A percentile compares a stretch with the other conserved stretches of the same genome.
Evolutionary conservation across 495 filamentous ascomycete genomes (phyloP).

Genomic region (Coniosporium apollinis): DNA sequence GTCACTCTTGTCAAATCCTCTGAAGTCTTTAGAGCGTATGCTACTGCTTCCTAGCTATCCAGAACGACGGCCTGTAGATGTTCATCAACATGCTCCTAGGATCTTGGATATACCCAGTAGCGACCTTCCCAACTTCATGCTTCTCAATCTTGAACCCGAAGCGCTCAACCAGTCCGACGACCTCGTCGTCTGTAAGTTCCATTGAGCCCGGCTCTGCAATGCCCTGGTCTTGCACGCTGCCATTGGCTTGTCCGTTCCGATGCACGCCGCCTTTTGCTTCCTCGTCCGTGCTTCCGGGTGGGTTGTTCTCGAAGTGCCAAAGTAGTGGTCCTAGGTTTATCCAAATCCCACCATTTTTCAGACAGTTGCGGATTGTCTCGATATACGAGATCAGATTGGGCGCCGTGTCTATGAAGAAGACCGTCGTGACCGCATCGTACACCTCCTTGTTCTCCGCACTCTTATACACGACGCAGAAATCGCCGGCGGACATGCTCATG

Average conservation of each 20-base stretch:
- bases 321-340: conserved; percentile 81
- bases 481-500: conserved; percentile 77
- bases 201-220: conserved; percentile 71
- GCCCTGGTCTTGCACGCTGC: conserved; percentile 16
- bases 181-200: conserved; percentile 77
- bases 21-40: neutral
- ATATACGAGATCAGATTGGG: conserved; percentile 83
- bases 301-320: conserved; percentile 65
- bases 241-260: conserved; percentile 3
- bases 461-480: conserved; percentile 66
- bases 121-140: conserved; percentile 26
- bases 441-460: conserved; percentile 34
- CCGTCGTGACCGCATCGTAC: conserved; percentile 72
- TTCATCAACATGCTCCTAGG: conserved; percentile 68
- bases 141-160: conserved; percentile 55
- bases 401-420: conserved; percentile 95
- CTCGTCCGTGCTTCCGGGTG: conserved; percentile 27
- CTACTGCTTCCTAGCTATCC: conserved; percentile 63
- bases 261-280: conserved; percentile 23
- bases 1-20: too few species aligned
- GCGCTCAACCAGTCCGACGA: conserved; percentile 52
- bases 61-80: conserved; percentile 57
- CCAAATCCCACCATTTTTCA: conserved; percentile 64
- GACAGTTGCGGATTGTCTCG: conserved; percentile 58
- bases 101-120: conserved; percentile 73